Evolutionary conservation across 1,139 yeast species (phyloP).

Genomic region (Casaregolazyma suthepensis): DNA sequence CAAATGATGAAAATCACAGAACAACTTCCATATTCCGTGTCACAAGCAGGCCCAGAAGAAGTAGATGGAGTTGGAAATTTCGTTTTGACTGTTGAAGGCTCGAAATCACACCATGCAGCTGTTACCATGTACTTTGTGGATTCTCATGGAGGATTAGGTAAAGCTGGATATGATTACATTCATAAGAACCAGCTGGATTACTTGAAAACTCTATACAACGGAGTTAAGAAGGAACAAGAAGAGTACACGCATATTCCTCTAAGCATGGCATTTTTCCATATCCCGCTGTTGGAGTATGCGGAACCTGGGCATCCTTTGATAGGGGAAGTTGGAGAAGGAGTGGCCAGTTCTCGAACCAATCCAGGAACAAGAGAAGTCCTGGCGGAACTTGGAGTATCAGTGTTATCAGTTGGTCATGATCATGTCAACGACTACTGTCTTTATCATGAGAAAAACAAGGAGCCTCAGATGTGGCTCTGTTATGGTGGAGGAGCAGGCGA

Average conservation of each 20-base stretch:
- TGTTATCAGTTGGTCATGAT: constrained; percentile 84
- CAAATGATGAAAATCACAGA: constrained; percentile 54
- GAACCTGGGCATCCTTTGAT: constrained; percentile 40
- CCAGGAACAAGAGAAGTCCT: constrained; percentile 57
- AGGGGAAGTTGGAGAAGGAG: constrained; percentile 63
- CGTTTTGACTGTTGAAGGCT: constrained; percentile 45
- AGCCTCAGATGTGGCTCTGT: constrained; percentile 68
- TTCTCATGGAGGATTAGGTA: constrained; percentile 64
- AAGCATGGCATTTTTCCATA: constrained; percentile 89
- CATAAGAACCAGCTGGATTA: constrained; percentile 65
- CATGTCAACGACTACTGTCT: constrained; percentile 90
- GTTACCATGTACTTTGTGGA: constrained; percentile 71
- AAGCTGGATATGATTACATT: constrained; percentile 83
- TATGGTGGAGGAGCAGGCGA: constrained; percentile 92
- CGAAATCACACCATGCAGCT: constrained; percentile 40
- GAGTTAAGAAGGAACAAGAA: constrained; percentile 31
- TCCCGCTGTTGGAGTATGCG: constrained; percentile 80
- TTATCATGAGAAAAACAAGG: constrained; percentile 36
- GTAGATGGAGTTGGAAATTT: constrained; percentile 81
- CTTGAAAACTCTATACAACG: constrained; percentile 41
- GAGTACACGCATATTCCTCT: constrained; percentile 44
- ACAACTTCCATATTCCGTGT: constrained; percentile 60
- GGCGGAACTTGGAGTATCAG: constrained; percentile 58
- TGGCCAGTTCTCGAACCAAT: constrained; percentile 71
- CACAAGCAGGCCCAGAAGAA: constrained; percentile 56